Base-by-base conservation (phyloP, 768 basidiomycete genomes). In the Boletus sp. region DNA sequence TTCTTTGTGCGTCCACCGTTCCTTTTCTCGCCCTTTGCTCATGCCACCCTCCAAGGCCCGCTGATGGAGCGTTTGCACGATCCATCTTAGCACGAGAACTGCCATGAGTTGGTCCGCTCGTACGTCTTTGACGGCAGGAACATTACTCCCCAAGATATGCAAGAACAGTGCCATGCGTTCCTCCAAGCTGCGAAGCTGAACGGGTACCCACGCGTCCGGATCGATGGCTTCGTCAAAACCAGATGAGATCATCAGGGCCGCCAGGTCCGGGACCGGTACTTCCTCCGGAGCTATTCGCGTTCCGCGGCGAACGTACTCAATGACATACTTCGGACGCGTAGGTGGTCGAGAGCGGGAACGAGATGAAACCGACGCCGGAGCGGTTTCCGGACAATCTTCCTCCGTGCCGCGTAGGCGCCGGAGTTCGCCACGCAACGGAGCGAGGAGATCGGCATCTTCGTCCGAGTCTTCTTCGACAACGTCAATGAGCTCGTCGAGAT, bases 301-400 rank as follows among this genome's bases (percentile, higher is more conserved):
- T 17, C 90, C 90, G 14, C 87, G 83, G 37, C 90, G 82, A 45
- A 89, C 67, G 58, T 90, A 86, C 60, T 92, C 89, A 7, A 57
- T 67, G 24, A 82, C 64, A 12, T 60, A 48, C 51, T 72, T 77
- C 14, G 64, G 61, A 7, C 41, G 64, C 5, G 49, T 35, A 2
- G 54, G 48, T 6, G 52, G 54, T 10, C 57, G 63, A 2, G 67
- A 67, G 1, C 68, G 60, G 52, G 72, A 67, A 14, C 63, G 68
- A 41, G 77, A 72, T 10, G 77, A 71, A 14, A 71, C 66, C 33
- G 78, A 75, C 4, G 75, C 49, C 8, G 70, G 63, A 37, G 29
- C 53, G 33, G 33, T 11, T 7, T 66, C 69, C 48, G 70, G 71
- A 8, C 61, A 64, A 2, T 40, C 17, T 35, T 73, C 74, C 4